Conservation (phyloP, 768 basidiomycete species). For the Trametes sanguinea region DNA sequence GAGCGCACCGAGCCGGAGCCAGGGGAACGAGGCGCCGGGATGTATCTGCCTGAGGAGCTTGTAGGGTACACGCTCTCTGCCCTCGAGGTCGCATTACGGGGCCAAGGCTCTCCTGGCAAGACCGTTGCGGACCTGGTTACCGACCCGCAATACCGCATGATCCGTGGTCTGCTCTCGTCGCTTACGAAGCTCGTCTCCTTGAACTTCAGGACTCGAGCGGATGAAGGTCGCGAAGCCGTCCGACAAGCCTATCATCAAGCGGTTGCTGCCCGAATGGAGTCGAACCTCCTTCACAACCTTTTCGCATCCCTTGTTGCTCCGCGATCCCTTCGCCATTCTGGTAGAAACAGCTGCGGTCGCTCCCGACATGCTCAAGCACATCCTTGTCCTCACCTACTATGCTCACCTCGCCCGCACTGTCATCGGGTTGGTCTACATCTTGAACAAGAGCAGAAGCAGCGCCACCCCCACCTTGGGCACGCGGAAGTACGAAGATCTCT, state of each 20-base stretch:
- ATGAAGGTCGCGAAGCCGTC: conserved; percentile 76
- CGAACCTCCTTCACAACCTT: conserved; percentile 80
- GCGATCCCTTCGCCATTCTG: conserved; percentile 88
- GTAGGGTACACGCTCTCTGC: conserved; percentile 84
- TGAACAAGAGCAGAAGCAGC: conserved; percentile 68
- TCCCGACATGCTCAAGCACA: conserved; percentile 86
- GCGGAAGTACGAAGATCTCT: conserved; percentile 67
- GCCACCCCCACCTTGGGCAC: conserved; percentile 44
- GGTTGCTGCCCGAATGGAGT: conserved; percentile 90
- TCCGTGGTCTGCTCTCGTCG: conserved; percentile 74
- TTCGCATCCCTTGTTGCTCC: conserved; percentile 81
- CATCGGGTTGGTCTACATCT: conserved; percentile 80
- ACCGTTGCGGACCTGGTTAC: conserved; percentile 75
- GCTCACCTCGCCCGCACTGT: conserved; percentile 85
- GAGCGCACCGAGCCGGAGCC: conserved; percentile 72
- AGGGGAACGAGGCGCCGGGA: conserved; percentile 76
- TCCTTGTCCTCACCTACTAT: conserved; percentile 88
- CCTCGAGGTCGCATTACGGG: conserved; percentile 81
- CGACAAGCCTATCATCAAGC: conserved; percentile 87
- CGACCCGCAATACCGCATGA: conserved; percentile 74
- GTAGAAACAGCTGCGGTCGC: conserved; percentile 89
- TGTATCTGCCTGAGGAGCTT: conserved; percentile 91
- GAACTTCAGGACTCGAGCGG: conserved; percentile 68
- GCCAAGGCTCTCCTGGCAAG: conserved; percentile 48
- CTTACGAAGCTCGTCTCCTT: conserved; percentile 65